Evolutionary conservation across 139 green algal species (phyloP), one percentile per base, ranked within the genome.

Genomic region (Coelastrella sp.): DNA sequence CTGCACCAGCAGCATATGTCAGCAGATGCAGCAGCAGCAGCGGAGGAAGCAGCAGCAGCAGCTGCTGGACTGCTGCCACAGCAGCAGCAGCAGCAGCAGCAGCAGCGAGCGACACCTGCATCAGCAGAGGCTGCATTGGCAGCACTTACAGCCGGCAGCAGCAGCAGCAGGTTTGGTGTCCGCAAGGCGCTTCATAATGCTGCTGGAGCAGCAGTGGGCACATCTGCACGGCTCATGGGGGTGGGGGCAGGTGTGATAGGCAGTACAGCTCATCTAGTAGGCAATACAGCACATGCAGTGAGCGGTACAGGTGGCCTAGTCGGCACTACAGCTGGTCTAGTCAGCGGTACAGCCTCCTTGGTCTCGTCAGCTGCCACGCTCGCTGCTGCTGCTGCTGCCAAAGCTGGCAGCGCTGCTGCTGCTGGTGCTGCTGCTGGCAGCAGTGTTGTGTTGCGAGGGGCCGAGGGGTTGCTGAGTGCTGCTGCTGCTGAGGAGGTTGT

Each of bases 91-190:
- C 68, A 76, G 56, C 78, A 85, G 78, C 78, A 85, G 80, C 78
- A 84, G 49, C 82, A 87, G 82, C 82, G 49, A 4, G 24, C 0
- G 65, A 63, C 65, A 12, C 68, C 84, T 24, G 24, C 19, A 49
- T 81, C 84, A 25, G 84, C 84, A 58, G 84, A 88, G 24, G 66
- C 84, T 58, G 84, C 84, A 15, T n/a, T 88, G 20, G 57, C 68
- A 58, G 84, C 84, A 25, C 84, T 88, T 7, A 88, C 84, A 24
- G 49, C 66, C 19, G 49, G 84, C 83, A 65, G 84, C 84, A 81
- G 84, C 84, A 81, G 84, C 84, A 80, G 68, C 7, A 80, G 84
- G 20, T 88, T 81, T 88, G 84, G 84, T 58, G 84, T 88, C 7
- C 84, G 84, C 49, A 66, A 81, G 20, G 84, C 84, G 6, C 68